Conservation (phyloP, 148 eudicot species). For the Cornus controversa region DNA sequence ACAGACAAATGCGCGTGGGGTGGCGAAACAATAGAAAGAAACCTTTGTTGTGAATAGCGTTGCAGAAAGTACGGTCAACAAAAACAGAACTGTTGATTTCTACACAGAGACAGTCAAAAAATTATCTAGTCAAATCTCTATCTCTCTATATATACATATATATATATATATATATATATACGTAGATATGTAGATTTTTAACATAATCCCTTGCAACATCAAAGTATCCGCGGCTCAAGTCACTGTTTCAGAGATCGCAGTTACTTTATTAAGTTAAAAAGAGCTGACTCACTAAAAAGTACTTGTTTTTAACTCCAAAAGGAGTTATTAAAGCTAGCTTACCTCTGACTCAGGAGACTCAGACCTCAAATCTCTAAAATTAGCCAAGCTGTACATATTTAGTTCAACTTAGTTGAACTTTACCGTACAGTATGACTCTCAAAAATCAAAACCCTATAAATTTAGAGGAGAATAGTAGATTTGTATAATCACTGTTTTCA, state of each 20-base stretch:
- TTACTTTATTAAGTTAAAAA: too few species aligned
- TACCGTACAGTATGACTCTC: slow-evolving; percentile 1
- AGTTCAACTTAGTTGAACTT: too few species aligned
- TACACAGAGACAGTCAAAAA: not conserved
- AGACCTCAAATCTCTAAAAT: not conserved
- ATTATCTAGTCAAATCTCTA: too few species aligned
- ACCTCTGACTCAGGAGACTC: slow-evolving; percentile 19
- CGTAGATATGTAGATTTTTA: too few species aligned
- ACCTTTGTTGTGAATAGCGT: not conserved
- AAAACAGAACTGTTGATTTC: not conserved
- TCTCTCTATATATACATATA: too few species aligned
- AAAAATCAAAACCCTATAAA: not conserved
- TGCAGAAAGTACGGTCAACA: not conserved
- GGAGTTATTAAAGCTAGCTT: slow-evolving; percentile 7
- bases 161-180: too few species aligned
- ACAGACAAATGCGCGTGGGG: not conserved
- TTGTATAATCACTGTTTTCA: too few species aligned
- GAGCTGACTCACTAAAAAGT: not conserved
- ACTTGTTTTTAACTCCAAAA: not conserved
- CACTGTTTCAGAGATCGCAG: not conserved
- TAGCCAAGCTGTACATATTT: not conserved
- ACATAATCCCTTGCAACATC: not conserved
- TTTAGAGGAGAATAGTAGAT: too few species aligned
- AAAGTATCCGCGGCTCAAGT: not conserved
- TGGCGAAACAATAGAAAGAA: not conserved